phyloP scores from a whole-genome alignment of 805 yeast genomes.

The Cyberlindnera japonica region DNA sequence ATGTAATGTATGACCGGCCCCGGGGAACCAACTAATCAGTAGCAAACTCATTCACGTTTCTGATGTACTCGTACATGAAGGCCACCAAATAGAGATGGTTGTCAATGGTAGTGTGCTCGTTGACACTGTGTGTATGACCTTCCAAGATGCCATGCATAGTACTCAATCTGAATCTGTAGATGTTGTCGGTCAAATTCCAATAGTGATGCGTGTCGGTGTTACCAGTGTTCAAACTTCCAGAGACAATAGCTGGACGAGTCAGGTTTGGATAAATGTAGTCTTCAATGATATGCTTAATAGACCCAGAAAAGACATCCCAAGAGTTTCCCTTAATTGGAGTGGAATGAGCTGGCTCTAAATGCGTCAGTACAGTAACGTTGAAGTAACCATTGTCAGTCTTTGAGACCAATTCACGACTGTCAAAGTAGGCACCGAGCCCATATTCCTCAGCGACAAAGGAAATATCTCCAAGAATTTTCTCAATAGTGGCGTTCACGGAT shows the following conservation, averaged over 20 bases:
- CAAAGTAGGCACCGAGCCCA: conserved; percentile 28
- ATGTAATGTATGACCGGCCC: too few species aligned
- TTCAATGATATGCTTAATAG: conserved; percentile 59
- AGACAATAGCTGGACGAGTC: conserved; percentile 37
- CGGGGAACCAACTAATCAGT: not conserved
- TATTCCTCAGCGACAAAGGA: conserved; percentile 39
- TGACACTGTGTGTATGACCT: conserved; percentile 49
- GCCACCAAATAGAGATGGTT: conserved; percentile 51
- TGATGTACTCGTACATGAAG: conserved; percentile 46
- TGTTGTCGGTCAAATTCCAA: conserved; percentile 58
- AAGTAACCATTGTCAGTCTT: conserved; percentile 39
- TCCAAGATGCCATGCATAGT: conserved; percentile 33
- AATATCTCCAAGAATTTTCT: conserved; percentile 34
- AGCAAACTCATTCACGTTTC: conserved; percentile 35
- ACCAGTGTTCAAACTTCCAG: conserved; percentile 62
- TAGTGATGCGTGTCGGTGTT: conserved; percentile 69
- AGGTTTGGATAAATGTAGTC: conserved; percentile 40
- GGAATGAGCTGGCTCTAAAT: conserved; percentile 50
- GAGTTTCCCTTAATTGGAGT: conserved; percentile 43
- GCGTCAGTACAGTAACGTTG: conserved; percentile 20
- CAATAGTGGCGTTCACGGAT: conserved; percentile 29
- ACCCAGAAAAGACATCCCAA: conserved; percentile 61
- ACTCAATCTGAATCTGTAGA: conserved; percentile 58
- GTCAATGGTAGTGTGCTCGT: conserved; percentile 49
- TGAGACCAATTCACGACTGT: conserved; percentile 8